These are phyloP conservation scores for Apiospora koreana DNA, from an alignment of 2,329 filamentous ascomycete genomes.

Conservation along the genomic window DNA sequence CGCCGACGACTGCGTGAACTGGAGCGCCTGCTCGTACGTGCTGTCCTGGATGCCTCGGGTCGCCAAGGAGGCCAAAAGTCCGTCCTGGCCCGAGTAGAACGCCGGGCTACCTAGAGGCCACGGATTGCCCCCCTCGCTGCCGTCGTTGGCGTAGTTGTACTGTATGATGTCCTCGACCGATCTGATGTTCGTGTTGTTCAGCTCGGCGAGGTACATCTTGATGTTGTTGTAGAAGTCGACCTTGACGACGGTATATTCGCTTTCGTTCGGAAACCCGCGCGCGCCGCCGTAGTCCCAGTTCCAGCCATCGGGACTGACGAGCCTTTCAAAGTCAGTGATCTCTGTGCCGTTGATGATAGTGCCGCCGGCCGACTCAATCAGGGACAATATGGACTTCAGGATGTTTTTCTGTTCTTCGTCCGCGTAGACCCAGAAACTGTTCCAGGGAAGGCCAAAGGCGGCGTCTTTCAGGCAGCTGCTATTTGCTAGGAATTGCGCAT, in stretches of 20 bases:
- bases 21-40: constrained; percentile 67
- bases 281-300: constrained; percentile 69
- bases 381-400: constrained; percentile 47
- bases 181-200: constrained; percentile 61
- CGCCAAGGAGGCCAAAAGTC: constrained; percentile 63
- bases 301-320: constrained; percentile 70
- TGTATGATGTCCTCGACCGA: constrained; percentile 66
- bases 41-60: constrained; percentile 63
- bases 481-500: constrained; percentile 55
- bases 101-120: constrained; percentile 56
- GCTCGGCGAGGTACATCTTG: constrained; percentile 60
- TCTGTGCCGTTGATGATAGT: constrained; percentile 71
- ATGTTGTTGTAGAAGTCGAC: constrained; percentile 68
- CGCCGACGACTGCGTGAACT: constrained; percentile 59
- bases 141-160: constrained; percentile 65
- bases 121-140: constrained; percentile 66
- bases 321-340: constrained; percentile 60
- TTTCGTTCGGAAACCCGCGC: constrained; percentile 68
- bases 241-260: constrained; percentile 73
- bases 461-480: constrained; percentile 59
- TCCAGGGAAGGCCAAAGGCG: constrained; percentile 71
- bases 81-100: constrained; percentile 71
- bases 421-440: constrained; percentile 67
- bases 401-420: constrained; percentile 54
- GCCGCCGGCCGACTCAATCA: constrained; percentile 63